Evolutionary conservation across 2,329 filamentous ascomycete species (phyloP), one percentile per base, ranked within the genome.

Genomic region (Leptographium wingfieldii): DNA sequence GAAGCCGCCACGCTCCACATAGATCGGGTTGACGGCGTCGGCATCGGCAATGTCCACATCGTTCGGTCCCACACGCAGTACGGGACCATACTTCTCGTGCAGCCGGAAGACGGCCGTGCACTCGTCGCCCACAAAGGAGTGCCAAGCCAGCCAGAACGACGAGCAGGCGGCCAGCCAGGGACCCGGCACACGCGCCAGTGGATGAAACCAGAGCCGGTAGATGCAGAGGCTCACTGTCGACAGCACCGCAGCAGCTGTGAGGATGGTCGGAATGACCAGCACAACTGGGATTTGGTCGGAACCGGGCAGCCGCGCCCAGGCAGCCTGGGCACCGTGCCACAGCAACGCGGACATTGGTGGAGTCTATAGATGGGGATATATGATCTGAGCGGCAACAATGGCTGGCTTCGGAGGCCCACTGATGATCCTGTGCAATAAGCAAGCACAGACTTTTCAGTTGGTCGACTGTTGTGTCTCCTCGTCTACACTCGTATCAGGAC

Each of bases 171-270:
- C 66, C 38, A 68, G 60, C 57, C 65, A 62, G 2, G 71, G 71
- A 0, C 71, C 71, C 0, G 72, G 71, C 22, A 68, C 69, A 9
- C 59, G 56, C 4, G 64, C 58, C 22, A 73, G 68, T 1, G 72
- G 71, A 59, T 73, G 72, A 0, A 79, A 62, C 46, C 66, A 67
- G 0, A 78, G 62, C 5, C 77, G 70, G 58, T 80, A 78, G 1
- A 60, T 19, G 25, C 46, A 59, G 5, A 35, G n/a, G 29, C 22
- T 27, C 5, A 33, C 25, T 3, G 22, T 31, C 11, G 38, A 11
- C 14, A 19, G 35, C 5, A 49, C 40, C 11, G 11, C 16, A 6
- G 19, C 43, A 0, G 40, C 55, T n/a, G 27, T 16, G 7, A 56
- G 3, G 4, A 29, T 10, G 22, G 55, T 5, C 40, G 33, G 22